Evolutionary conservation across 208 protist genomes (phyloP).

Genomic region (Porcisia deanei): DNA sequence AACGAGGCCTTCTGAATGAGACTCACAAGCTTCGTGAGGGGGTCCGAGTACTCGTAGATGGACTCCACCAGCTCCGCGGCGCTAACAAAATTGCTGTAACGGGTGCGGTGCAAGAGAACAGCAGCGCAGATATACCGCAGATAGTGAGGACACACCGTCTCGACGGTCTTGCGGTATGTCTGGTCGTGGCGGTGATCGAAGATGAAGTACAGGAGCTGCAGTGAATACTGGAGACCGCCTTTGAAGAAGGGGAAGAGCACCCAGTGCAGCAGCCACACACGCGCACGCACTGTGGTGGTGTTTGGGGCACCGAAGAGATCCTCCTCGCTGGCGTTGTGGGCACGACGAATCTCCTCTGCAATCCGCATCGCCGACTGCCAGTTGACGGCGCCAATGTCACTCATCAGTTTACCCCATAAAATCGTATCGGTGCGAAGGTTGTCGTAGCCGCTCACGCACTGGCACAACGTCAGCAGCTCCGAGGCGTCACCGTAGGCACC

Average conservation of each 20-base stretch:
- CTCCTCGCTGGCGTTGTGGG: slow-evolving; percentile 74
- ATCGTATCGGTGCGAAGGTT: slow-evolving; percentile 50
- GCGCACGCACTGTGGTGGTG: slow-evolving; percentile 66
- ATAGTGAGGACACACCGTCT: slow-evolving; percentile 90
- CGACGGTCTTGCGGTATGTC: slow-evolving; percentile 80
- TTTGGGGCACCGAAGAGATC: slow-evolving; percentile 62
- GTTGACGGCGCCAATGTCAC: slow-evolving; percentile 80
- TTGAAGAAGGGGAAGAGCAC: slow-evolving; percentile 94
- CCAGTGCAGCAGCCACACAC: slow-evolving; percentile 92
- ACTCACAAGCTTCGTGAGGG: slow-evolving; percentile 79
- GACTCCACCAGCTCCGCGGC: slow-evolving; percentile 63
- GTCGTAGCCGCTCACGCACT: slow-evolving; percentile 82
- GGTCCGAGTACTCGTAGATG: slow-evolving; percentile 89
- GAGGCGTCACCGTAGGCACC: slow-evolving; percentile 79
- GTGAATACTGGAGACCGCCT: slow-evolving; percentile 76
- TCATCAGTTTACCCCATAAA: slow-evolving; percentile 90
- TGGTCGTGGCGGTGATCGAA: slow-evolving; percentile 75
- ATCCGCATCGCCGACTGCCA: slow-evolving; percentile 83
- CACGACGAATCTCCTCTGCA: slow-evolving; percentile 66
- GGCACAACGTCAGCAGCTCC: slow-evolving; percentile 82
- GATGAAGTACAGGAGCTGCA: slow-evolving; percentile 80
- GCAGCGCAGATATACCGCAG: slow-evolving; percentile 91
- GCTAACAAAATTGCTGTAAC: slow-evolving; percentile 67
- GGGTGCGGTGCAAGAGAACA: slow-evolving; percentile 77
- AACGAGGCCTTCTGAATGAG: slow-evolving; percentile 76